Percentiles rank a stretch among this genome's conserved stretches.
phyloP scores from a whole-genome alignment of 2,329 filamentous ascomycete species.

The Botryotinia calthae region DNA sequence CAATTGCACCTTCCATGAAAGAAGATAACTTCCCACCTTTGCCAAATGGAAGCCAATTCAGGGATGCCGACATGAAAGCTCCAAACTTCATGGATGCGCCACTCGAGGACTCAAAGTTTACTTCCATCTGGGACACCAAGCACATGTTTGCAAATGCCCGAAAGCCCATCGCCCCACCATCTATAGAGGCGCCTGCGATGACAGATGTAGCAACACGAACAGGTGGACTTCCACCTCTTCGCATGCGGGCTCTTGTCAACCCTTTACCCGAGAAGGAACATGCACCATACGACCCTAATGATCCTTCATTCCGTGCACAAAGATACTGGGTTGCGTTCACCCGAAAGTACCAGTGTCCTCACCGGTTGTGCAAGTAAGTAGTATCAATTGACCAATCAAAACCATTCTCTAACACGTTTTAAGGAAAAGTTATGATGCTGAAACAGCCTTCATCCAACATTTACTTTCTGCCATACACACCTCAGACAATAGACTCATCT shows the following conservation, averaged over 20 bases:
- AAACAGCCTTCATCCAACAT: slow-evolving; percentile 39
- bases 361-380: slow-evolving; percentile 34
- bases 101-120: slow-evolving; percentile 2
- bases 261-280: slow-evolving; percentile 17
- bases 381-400: no score
- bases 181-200: background rate
- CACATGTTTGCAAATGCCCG: slow-evolving; percentile 19
- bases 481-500: slow-evolving; percentile 28
- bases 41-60: slow-evolving; percentile 1
- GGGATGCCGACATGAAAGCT: slow-evolving; percentile 8
- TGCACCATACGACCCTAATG: slow-evolving; percentile 27
- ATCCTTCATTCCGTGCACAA: slow-evolving; percentile 25
- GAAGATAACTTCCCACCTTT: slow-evolving; percentile 12
- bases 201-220: slow-evolving; percentile 3
- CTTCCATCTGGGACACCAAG: slow-evolving; percentile 17
- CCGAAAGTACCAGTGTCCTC: slow-evolving; percentile 35
- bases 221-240: slow-evolving; percentile 1
- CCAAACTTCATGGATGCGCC: slow-evolving; percentile 21
- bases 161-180: slow-evolving; percentile 14
- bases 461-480: slow-evolving; percentile 46
- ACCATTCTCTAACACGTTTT: background rate
- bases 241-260: slow-evolving; percentile 1
- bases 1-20: slow-evolving; percentile 15
- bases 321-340: slow-evolving; percentile 26
- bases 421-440: slow-evolving; percentile 24